A percentile compares a stretch with the other conserved stretches of the same genome.
phyloP scores from a whole-genome alignment of 2,329 filamentous ascomycete species.

The Hypoxylon sp. region DNA sequence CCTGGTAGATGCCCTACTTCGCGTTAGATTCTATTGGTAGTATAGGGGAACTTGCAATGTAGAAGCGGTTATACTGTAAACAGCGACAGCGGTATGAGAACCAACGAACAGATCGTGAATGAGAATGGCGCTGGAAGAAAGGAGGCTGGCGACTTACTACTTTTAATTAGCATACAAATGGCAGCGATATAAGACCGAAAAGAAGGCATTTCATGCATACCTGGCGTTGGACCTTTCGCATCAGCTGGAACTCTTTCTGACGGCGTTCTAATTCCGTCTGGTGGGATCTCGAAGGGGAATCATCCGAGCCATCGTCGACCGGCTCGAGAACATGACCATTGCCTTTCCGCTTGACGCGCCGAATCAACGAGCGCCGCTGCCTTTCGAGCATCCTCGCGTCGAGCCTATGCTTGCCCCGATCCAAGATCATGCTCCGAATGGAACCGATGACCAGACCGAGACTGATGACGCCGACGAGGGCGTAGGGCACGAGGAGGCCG shows the following conservation, averaged over 20 bases:
- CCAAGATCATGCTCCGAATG: conserved; percentile 71
- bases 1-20: conserved; percentile 63
- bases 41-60: background rate
- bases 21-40: conserved; percentile 3
- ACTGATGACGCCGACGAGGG: conserved; percentile 83
- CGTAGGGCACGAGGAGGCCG: conserved; percentile 81
- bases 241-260: conserved; percentile 76
- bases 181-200: background rate
- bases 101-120: background rate
- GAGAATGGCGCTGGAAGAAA: background rate
- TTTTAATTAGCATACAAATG: conserved; percentile 22
- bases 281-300: conserved; percentile 25
- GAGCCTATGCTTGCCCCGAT: conserved; percentile 62
- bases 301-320: conserved; percentile 45
- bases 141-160: conserved; percentile 20
- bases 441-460: conserved; percentile 84
- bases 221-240: conserved; percentile 76
- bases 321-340: conserved; percentile 60
- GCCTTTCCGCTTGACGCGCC: conserved; percentile 54
- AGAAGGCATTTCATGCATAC: conserved; percentile 6
- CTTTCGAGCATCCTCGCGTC: conserved; percentile 67
- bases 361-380: conserved; percentile 59
- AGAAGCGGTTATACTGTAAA: background rate
- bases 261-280: conserved; percentile 65
- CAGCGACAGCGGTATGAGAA: background rate